Percentiles rank a stretch among this genome's conserved stretches.
These are phyloP conservation scores for Euphorbia celastroides DNA, from an alignment of 441 rosid species.

Conservation along the genomic window DNA sequence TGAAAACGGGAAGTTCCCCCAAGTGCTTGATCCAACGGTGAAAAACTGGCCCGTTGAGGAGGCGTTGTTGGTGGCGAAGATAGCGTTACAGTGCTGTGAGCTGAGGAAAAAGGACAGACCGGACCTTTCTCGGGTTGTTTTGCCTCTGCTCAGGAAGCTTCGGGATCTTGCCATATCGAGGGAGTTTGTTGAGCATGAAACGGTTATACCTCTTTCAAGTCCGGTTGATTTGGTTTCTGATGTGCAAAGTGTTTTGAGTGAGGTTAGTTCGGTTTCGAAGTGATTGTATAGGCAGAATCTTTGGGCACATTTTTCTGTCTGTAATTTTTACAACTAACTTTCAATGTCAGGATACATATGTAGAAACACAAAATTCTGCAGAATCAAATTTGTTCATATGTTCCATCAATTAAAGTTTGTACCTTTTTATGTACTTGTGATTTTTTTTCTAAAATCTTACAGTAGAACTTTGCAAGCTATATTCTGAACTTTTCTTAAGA, in stretches of 20 bases:
- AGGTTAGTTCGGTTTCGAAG: conserved; percentile 24
- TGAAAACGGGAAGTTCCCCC: conserved; percentile 36
- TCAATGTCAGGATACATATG: neutral
- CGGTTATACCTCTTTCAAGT: neutral
- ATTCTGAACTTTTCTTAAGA: too few species aligned
- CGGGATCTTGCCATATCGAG: conserved; percentile 31
- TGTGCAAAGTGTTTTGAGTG: conserved; percentile 7
- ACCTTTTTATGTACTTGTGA: too few species aligned
- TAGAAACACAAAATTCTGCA: neutral
- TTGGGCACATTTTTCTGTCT: neutral
- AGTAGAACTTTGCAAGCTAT: too few species aligned
- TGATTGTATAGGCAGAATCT: neutral
- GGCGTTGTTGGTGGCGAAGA: conserved; percentile 49
- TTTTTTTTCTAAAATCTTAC: too few species aligned
- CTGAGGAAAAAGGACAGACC: conserved; percentile 79
- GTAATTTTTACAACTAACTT: neutral
- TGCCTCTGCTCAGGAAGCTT: conserved; percentile 55
- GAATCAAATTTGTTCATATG: neutral
- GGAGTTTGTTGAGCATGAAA: conserved; percentile 12
- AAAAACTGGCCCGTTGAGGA: conserved; percentile 67
- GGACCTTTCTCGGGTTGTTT: conserved; percentile 50
- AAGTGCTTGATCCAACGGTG: conserved; percentile 55
- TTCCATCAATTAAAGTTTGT: too few species aligned
- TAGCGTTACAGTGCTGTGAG: conserved; percentile 67
- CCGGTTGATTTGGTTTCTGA: conserved; percentile 15